A percentile compares a stretch with the other conserved stretches of the same genome.
phyloP scores from a whole-genome alignment of 2,329 filamentous ascomycete species.

The Calonectria hongkongensis region DNA sequence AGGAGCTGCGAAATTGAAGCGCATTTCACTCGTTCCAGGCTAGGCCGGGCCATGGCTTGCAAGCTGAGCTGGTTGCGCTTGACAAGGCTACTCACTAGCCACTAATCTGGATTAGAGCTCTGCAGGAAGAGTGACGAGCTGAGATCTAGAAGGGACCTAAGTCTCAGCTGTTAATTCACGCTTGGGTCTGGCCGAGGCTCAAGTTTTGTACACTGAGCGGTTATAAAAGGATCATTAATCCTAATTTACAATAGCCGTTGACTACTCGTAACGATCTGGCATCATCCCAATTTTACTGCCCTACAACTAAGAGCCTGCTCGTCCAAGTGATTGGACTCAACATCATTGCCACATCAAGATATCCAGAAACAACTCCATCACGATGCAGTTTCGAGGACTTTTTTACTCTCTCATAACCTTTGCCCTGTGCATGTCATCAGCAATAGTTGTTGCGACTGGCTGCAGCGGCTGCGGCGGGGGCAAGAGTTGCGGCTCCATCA shows the following conservation, averaged over 20 bases:
- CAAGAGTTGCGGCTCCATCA: conserved; percentile 8
- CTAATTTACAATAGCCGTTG: too few species aligned
- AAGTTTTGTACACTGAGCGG: background rate
- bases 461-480: conserved; percentile 12
- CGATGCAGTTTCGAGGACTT: background rate
- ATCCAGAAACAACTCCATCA: background rate
- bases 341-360: too few species aligned
- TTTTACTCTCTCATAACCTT: background rate
- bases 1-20: background rate
- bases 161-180: background rate
- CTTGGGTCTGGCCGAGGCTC: background rate
- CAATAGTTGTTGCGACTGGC: conserved; percentile 12
- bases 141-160: background rate
- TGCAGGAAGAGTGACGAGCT: background rate
- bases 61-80: conserved; percentile 6
- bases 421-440: background rate
- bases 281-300: background rate
- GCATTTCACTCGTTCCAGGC: background rate
- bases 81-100: background rate
- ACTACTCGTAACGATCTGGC: too few species aligned
- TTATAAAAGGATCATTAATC: background rate
- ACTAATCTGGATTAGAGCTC: background rate
- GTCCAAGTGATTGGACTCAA: background rate
- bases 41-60: background rate
- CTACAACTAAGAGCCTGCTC: background rate